Conservation (phyloP, 1,284 basidiomycete genomes). For the Veloporphyrellus conicus region DNA sequence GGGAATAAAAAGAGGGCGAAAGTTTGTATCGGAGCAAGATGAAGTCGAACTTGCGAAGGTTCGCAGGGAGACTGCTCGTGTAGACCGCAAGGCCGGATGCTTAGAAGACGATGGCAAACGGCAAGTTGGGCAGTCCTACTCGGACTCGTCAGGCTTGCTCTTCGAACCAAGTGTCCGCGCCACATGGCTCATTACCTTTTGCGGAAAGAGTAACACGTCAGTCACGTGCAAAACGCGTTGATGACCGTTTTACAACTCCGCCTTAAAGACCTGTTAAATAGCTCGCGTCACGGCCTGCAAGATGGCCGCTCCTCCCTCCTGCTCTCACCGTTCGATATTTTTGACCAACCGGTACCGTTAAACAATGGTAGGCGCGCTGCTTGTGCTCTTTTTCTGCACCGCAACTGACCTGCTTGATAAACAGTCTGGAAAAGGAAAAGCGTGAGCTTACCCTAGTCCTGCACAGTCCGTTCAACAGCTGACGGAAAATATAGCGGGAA, state of each 20-base stretch:
- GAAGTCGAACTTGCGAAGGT: constrained; percentile 19
- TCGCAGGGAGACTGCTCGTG: constrained; percentile 29
- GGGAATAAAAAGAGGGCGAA: constrained; percentile 5
- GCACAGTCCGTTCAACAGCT: background rate
- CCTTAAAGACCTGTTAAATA: constrained; percentile 31
- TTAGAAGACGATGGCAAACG: constrained; percentile 12
- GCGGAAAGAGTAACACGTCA: constrained; percentile 22
- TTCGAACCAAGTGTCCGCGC: constrained; percentile 17
- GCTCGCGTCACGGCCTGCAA: constrained; percentile 18
- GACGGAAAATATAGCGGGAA: constrained; percentile 42
- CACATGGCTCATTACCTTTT: constrained; percentile 19
- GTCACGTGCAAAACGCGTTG: constrained; percentile 36
- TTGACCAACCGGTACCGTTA: background rate
- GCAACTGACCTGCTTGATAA: constrained; percentile 5
- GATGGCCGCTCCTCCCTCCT: constrained; percentile 4
- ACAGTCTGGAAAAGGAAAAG: constrained; percentile 55
- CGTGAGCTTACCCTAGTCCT: constrained; percentile 32
- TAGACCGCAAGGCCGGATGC: constrained; percentile 29
- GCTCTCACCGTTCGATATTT: constrained; percentile 7
- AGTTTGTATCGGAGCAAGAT: constrained; percentile 19
- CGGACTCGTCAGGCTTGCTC: background rate
- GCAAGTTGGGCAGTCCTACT: constrained; percentile 5
- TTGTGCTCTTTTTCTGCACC: background rate
- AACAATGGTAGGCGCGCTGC: constrained; percentile 23
- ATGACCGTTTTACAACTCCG: constrained; percentile 33